Evolutionary conservation across 2,329 filamentous ascomycete species (phyloP).

Genomic region (Hymenotorrendiella dingleyae): DNA sequence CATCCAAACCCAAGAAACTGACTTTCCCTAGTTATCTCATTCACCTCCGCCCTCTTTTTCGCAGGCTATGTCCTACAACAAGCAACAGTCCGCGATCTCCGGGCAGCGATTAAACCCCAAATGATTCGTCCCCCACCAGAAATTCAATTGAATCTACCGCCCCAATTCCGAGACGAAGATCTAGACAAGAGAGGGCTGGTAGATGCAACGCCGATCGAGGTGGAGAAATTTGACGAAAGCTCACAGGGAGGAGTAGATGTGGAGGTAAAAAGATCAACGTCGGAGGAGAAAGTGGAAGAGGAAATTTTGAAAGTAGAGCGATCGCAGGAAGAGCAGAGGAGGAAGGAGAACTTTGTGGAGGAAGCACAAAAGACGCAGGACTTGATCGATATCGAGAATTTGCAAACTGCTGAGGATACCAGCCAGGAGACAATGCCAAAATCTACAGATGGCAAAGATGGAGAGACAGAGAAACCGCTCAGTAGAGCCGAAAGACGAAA

Average conservation of each 20-base stretch:
- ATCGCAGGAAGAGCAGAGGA: slow-evolving; percentile 21
- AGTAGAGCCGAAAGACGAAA: slow-evolving; percentile 39
- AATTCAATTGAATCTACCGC: slow-evolving; percentile 19
- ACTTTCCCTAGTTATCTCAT: slow-evolving; percentile 55
- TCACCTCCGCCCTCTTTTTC: slow-evolving; percentile 77
- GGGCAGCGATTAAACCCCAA: slow-evolving; percentile 54
- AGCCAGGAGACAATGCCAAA: neutral
- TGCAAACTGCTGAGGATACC: neutral
- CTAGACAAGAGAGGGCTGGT: slow-evolving; percentile 12
- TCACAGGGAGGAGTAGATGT: neutral
- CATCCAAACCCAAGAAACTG: slow-evolving; percentile 13
- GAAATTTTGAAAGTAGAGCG: slow-evolving; percentile 21
- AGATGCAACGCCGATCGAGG: slow-evolving; percentile 5
- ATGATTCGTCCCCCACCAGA: slow-evolving; percentile 11
- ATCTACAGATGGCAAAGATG: neutral
- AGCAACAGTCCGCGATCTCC: slow-evolving; percentile 71
- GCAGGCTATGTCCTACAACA: slow-evolving; percentile 86
- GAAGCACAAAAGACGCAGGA: slow-evolving; percentile 10
- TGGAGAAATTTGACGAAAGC: slow-evolving; percentile 3
- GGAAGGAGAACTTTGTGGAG: slow-evolving; percentile 6
- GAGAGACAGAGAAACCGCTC: slow-evolving; percentile 15
- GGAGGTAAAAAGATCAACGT: neutral
- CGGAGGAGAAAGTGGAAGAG: slow-evolving; percentile 2
- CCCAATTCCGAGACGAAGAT: slow-evolving; percentile 16
- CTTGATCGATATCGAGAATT: slow-evolving; percentile 28